Evolutionary conservation across 116 monocot species (phyloP).

Genomic region (Thalassia testudinum): DNA sequence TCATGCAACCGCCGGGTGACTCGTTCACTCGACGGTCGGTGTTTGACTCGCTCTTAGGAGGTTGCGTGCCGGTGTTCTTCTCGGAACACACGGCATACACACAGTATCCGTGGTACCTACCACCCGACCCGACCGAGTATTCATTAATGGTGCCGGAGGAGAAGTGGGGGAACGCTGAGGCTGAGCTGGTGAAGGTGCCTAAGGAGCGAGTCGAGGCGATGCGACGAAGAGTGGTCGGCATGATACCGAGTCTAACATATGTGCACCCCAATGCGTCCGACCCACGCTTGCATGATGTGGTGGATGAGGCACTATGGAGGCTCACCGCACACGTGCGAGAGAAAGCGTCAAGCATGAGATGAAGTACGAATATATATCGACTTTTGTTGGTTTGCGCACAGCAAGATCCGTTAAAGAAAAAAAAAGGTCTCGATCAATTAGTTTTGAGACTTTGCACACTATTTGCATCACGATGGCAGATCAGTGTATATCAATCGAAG

Average conservation of each 20-base stretch:
- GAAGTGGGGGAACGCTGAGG: constrained; percentile 27
- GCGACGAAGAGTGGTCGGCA: constrained; percentile 19
- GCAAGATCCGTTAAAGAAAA: no score
- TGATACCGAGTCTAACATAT: constrained; percentile 54
- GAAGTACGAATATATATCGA: no score
- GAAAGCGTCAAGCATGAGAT: no score
- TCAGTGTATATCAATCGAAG: no score
- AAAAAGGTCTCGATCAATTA: no score
- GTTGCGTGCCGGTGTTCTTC: constrained; percentile 78
- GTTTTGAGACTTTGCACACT: no score
- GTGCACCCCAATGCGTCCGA: constrained; percentile 38
- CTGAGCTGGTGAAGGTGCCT: constrained; percentile 33
- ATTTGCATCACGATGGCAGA: no score
- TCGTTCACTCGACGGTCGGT: constrained; percentile 29
- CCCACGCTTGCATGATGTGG: constrained; percentile 37
- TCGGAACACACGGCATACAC: constrained; percentile 63
- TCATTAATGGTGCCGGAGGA: constrained; percentile 34
- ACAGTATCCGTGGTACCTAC: constrained; percentile 51
- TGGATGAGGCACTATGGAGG: constrained; percentile 35
- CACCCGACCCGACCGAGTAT: constrained; percentile 22
- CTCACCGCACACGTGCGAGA: constrained; percentile 21
- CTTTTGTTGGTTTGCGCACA: no score
- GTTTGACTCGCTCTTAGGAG: constrained; percentile 57
- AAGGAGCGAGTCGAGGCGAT: constrained; percentile 12
- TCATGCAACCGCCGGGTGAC: constrained; percentile 60